Evolutionary conservation across 768 basidiomycete genomes (phyloP).

Genomic region (Suillus discolor): DNA sequence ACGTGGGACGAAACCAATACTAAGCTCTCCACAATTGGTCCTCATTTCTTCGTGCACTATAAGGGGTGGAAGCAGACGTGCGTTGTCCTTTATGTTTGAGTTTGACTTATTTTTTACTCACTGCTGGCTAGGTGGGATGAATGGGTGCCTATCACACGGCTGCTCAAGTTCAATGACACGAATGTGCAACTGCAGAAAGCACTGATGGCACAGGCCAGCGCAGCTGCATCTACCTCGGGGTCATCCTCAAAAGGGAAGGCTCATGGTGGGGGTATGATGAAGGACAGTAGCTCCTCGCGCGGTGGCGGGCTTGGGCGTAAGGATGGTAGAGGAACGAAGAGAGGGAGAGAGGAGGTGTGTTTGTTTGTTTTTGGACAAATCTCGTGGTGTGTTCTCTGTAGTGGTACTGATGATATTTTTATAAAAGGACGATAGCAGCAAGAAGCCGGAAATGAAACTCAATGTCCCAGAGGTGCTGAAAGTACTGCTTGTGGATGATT

Average conservation of each 20-base stretch:
- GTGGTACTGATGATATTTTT: background rate
- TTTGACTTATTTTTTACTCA: conserved; percentile 1
- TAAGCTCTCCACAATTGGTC: conserved; percentile 61
- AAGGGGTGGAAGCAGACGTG: conserved; percentile 99
- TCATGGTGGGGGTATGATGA: conserved; percentile 18
- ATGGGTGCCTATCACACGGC: conserved; percentile 83
- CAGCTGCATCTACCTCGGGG: conserved; percentile 40
- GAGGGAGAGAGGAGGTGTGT: conserved; percentile 73
- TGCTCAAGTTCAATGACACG: conserved; percentile 83
- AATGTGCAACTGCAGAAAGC: conserved; percentile 79
- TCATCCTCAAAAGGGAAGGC: conserved; percentile 29
- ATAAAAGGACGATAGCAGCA: conserved; percentile 69
- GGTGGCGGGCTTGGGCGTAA: conserved; percentile 44
- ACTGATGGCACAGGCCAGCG: conserved; percentile 50
- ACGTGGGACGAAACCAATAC: conserved; percentile 66
- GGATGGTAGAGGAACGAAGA: conserved; percentile 69
- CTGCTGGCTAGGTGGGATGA: conserved; percentile 84
- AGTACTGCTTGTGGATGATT: conserved; percentile 90
- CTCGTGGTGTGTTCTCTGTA: background rate
- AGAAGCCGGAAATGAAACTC: conserved; percentile 89
- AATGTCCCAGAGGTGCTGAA: conserved; percentile 90
- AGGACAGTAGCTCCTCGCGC: conserved; percentile 32
- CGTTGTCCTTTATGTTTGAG: conserved; percentile 24
- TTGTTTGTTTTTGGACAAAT: conserved; percentile 1
- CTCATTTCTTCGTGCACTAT: conserved; percentile 96